Evolutionary conservation across 495 filamentous ascomycete genomes (phyloP), one percentile per base, ranked within the genome.

Genomic region (Penicillium argentinense): DNA sequence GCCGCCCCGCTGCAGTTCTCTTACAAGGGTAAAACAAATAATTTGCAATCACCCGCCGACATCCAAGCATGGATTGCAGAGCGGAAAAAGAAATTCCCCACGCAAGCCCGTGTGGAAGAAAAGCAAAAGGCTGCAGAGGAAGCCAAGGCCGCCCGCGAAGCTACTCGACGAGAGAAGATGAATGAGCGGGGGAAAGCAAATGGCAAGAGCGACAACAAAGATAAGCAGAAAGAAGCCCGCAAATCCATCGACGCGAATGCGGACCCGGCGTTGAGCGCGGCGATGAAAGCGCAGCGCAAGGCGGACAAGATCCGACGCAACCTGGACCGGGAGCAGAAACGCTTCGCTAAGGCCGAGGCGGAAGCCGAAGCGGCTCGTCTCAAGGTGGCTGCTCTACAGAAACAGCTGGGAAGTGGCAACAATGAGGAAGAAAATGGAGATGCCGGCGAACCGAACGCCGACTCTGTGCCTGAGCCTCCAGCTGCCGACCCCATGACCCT

Each of bases 41-140:
- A 55, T 0, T 49, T 72, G 30, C 67, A 86, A 71, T 62, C 80
- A 64, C 61, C 77, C 3, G 68, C 79, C n/a, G 89, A 95, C 45
- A 76, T 95, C 44, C 77, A 79, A 9, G 80, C 82, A 14, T 96
- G 88, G 87, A 82, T 95, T 44, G 82, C 80, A 29, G 89, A 93
- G 61, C 82, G 91, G 17, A 84, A 78, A 56, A 85, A 83, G 53
- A 81, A 81, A 13, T 96, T 76, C 60, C 91, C 91, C 3, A 95
- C 90, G 0, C 77, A 81, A 62, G 79, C 80, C 42, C 79, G 84
- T 33, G 53, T 74, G 16, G 74, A 76, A 21, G 70, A 76, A 38
- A 76, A 63, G 49, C 73, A 74, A 41, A 69, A 73, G 44, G 68
- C 57, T n/a, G 56, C 59, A 17, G 70, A 73, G 24, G 67, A 73